Conservation (phyloP, 2,329 filamentous ascomycete species). For the Sclerotinia trifoliorum region DNA sequence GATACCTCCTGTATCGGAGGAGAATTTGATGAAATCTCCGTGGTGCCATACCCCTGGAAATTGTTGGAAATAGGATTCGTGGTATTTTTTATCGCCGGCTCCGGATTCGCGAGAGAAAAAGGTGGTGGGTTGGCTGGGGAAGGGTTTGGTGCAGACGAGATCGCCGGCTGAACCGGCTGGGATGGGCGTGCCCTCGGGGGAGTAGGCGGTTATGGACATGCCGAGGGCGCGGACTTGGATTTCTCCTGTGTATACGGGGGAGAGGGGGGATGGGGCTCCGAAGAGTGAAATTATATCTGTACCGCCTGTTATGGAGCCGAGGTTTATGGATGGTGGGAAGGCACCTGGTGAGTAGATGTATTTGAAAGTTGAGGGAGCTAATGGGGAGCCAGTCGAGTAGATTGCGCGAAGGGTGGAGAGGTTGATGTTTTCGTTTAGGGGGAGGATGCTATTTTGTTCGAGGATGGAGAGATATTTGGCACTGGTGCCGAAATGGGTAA, state of each 20-base stretch:
- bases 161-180: constrained; percentile 72
- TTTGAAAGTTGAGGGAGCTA: constrained; percentile 88
- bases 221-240: constrained; percentile 77
- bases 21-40: constrained; percentile 80
- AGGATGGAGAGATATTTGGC: constrained; percentile 91
- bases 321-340: constrained; percentile 77
- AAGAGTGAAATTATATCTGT: constrained; percentile 97
- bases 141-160: constrained; percentile 80
- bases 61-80: constrained; percentile 80
- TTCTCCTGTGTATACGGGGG: constrained; percentile 70
- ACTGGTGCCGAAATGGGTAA: constrained; percentile 93
- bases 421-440: constrained; percentile 50
- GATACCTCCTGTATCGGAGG: constrained; percentile 70
- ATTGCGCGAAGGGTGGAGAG: constrained; percentile 73
- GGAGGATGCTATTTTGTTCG: constrained; percentile 71
- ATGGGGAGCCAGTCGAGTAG: constrained; percentile 89
- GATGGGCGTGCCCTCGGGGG: constrained; percentile 45
- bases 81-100: constrained; percentile 70
- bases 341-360: constrained; percentile 72
- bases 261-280: constrained; percentile 74
- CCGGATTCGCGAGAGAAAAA: constrained; percentile 60
- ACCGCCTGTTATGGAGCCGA: constrained; percentile 91
- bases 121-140: constrained; percentile 85
- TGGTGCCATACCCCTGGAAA: constrained; percentile 85
- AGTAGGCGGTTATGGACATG: constrained; percentile 69